Conservation (phyloP, 106 monocot species). For the Ottelia alismoides region DNA sequence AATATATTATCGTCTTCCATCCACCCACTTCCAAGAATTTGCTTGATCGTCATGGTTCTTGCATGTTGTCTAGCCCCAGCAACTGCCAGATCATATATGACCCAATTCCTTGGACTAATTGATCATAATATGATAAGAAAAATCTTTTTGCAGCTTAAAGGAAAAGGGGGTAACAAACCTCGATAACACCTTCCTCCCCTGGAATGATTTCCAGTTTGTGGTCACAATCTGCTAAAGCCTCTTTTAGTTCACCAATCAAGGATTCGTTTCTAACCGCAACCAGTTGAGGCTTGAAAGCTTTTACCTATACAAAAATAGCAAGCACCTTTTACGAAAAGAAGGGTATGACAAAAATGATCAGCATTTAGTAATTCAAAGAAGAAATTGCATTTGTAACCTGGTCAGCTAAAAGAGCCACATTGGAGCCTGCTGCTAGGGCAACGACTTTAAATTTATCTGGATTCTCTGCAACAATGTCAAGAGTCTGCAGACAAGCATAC, state of each 20-base stretch:
- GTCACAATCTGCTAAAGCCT: conserved; percentile 74
- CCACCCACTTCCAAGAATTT: too few relatives aligned
- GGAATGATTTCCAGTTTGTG: conserved; percentile 89
- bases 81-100: too few relatives aligned
- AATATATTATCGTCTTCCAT: too few relatives aligned
- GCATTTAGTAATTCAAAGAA: background rate
- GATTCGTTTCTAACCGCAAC: conserved; percentile 83
- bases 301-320: conserved; percentile 53
- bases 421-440: conserved; percentile 93
- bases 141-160: too few relatives aligned
- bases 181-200: conserved; percentile 82
- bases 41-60: too few relatives aligned
- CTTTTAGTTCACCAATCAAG: conserved; percentile 65
- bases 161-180: conserved; percentile 29
- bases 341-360: too few relatives aligned
- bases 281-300: conserved; percentile 77
- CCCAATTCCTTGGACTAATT: too few relatives aligned
- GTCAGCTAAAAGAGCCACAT: conserved; percentile 90
- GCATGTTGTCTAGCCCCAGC: too few relatives aligned
- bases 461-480: conserved; percentile 91
- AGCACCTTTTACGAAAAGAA: too few relatives aligned
- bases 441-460: conserved; percentile 89
- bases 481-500: conserved; percentile 36
- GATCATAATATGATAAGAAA: too few relatives aligned
- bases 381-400: too few relatives aligned